These are phyloP conservation scores for Fusarium scirpi DNA, from an alignment of 2,329 filamentous ascomycete species.

Conservation along the genomic window DNA sequence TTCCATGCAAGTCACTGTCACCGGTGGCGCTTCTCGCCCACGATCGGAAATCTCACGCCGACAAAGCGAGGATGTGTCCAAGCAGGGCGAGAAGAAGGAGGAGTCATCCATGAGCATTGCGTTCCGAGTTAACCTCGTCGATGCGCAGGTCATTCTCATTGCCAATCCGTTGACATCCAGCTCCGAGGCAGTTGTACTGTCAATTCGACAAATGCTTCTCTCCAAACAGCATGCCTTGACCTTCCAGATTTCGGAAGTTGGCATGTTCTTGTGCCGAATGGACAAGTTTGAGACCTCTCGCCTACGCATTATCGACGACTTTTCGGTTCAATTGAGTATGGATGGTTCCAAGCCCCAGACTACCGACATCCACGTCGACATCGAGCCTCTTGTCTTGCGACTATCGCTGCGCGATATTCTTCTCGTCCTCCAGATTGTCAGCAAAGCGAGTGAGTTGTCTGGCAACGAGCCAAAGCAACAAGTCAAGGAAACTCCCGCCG, in stretches of 20 bases:
- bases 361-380: constrained; percentile 85
- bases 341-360: constrained; percentile 73
- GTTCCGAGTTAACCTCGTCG: constrained; percentile 92
- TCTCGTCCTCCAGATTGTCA: constrained; percentile 90
- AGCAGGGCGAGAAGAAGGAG: constrained; percentile 39
- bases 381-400: constrained; percentile 91
- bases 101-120: constrained; percentile 75
- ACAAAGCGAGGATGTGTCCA: constrained; percentile 37
- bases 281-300: constrained; percentile 93
- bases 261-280: constrained; percentile 99
- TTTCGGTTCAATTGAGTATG: constrained; percentile 90
- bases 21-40: constrained; percentile 52
- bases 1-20: constrained; percentile 64
- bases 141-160: constrained; percentile 95
- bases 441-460: constrained; percentile 89
- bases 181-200: constrained; percentile 95
- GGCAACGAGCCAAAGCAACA: constrained; percentile 66
- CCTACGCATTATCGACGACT: constrained; percentile 94
- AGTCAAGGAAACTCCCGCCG: constrained; percentile 55
- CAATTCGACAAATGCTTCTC: constrained; percentile 91
- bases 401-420: constrained; percentile 95
- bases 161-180: constrained; percentile 91
- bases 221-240: constrained; percentile 95
- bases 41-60: constrained; percentile 47
- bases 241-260: constrained; percentile 91